phyloP scores from a whole-genome alignment of 1,139 yeast species.

The Hyphopichia burtonii region DNA sequence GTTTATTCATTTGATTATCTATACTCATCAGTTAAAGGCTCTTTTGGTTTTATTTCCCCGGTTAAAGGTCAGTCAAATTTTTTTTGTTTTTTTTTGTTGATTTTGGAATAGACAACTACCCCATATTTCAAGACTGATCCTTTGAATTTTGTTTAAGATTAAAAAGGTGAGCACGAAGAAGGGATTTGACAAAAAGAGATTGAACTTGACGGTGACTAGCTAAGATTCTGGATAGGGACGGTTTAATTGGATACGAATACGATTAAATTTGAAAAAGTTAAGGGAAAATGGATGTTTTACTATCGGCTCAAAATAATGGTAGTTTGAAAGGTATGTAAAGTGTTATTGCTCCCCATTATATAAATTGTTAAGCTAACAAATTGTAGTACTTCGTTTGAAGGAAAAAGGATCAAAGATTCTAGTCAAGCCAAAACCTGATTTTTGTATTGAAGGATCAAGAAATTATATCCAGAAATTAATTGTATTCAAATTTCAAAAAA shows the following conservation, averaged over 20 bases:
- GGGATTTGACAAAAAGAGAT: neutral
- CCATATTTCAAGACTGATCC: neutral
- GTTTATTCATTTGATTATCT: too few species aligned
- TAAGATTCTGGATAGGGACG: neutral
- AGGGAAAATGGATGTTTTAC: constrained; percentile 15
- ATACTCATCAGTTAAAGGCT: too few species aligned
- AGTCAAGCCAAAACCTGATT: constrained; percentile 17
- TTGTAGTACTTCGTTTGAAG: constrained; percentile 12
- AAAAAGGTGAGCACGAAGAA: too few species aligned
- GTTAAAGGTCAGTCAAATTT: too few species aligned
- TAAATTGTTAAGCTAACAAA: constrained; percentile 8
- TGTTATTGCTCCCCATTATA: neutral
- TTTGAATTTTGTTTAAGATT: too few species aligned
- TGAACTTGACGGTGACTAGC: neutral
- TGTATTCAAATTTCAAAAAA: constrained; percentile 18
- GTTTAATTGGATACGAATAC: neutral
- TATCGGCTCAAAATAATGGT: constrained; percentile 19
- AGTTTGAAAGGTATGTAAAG: constrained; percentile 23
- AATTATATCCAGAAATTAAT: constrained; percentile 20
- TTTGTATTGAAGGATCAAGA: constrained; percentile 15
- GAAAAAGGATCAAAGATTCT: constrained; percentile 5
- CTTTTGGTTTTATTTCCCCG: too few species aligned
- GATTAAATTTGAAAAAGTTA: neutral
- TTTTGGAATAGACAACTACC: neutral
- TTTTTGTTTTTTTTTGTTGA: too few species aligned